Conservation (phyloP, 805 yeast genomes). For the Sugiyamaella valdiviana region DNA sequence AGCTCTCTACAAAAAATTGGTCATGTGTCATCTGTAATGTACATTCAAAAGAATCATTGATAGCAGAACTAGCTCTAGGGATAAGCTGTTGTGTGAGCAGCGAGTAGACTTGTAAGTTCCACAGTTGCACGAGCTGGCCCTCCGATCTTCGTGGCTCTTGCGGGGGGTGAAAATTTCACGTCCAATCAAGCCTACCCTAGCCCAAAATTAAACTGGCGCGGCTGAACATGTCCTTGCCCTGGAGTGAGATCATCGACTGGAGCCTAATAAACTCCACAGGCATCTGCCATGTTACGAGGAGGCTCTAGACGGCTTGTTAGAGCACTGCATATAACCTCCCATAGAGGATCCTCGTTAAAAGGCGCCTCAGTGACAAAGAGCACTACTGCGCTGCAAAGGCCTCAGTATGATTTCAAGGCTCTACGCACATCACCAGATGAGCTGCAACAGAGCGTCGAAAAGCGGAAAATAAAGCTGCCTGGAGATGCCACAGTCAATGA, state of each 20-base stretch:
- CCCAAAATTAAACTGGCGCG: no score
- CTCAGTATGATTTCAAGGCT: slow-evolving; percentile 18
- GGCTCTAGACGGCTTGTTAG: not conserved
- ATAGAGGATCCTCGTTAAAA: no score
- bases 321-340: no score
- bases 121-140: no score
- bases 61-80: no score
- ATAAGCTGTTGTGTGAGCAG: no score
- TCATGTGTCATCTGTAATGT: not conserved
- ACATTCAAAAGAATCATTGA: slow-evolving; percentile 1
- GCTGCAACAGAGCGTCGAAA: slow-evolving; percentile 22
- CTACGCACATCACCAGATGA: slow-evolving; percentile 11
- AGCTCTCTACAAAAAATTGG: not conserved
- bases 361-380: not conserved
- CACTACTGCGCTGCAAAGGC: slow-evolving; percentile 16
- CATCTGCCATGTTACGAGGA: not conserved
- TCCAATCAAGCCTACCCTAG: not conserved
- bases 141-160: no score
- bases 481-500: slow-evolving; percentile 18
- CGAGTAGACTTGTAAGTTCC: no score
- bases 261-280: not conserved
- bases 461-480: slow-evolving; percentile 21
- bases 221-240: no score
- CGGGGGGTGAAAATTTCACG: not conserved
- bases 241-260: no score